Conservation (phyloP, 352 stramenopile genomes). For the Phytophthora ohioensis region DNA sequence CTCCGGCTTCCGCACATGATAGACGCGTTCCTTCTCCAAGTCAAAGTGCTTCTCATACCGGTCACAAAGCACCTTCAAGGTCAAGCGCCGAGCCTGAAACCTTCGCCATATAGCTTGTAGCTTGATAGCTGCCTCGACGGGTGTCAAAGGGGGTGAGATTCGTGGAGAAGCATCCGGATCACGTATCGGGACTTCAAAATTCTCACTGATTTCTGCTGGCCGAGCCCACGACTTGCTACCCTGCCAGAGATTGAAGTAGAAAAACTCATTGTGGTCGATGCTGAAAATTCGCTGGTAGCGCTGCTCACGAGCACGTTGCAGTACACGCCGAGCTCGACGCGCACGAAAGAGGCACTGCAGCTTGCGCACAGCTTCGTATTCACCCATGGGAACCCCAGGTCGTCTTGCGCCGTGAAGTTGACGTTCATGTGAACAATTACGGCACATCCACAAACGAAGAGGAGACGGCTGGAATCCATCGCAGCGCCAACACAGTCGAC, state of each 20-base stretch:
- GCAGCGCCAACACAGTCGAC: constrained; percentile 80
- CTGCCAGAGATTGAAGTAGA: constrained; percentile 82
- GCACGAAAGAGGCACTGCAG: constrained; percentile 76
- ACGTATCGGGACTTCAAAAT: constrained; percentile 73
- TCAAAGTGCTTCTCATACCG: constrained; percentile 83
- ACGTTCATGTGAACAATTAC: constrained; percentile 76
- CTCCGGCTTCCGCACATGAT: constrained; percentile 45
- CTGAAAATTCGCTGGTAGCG: constrained; percentile 82
- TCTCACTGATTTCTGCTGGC: constrained; percentile 44
- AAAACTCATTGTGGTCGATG: constrained; percentile 78
- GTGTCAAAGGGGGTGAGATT: constrained; percentile 63
- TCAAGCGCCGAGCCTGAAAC: constrained; percentile 38
- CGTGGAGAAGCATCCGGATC: constrained; percentile 66
- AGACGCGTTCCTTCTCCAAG: constrained; percentile 60
- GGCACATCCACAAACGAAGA: constrained; percentile 73
- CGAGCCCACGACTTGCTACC: constrained; percentile 57
- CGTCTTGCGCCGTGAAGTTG: constrained; percentile 64
- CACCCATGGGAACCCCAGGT: constrained; percentile 49
- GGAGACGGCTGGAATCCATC: constrained; percentile 77
- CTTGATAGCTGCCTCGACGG: constrained; percentile 54
- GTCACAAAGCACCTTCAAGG: constrained; percentile 34
- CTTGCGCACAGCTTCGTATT: constrained; percentile 83
- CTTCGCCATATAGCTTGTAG: constrained; percentile 57
- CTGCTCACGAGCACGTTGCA: constrained; percentile 66
- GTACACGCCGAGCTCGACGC: constrained; percentile 49